Evolutionary conservation across 2,329 filamentous ascomycete species (phyloP), one percentile per base, ranked within the genome.

Genomic region (Ustilaginoidea virens): DNA sequence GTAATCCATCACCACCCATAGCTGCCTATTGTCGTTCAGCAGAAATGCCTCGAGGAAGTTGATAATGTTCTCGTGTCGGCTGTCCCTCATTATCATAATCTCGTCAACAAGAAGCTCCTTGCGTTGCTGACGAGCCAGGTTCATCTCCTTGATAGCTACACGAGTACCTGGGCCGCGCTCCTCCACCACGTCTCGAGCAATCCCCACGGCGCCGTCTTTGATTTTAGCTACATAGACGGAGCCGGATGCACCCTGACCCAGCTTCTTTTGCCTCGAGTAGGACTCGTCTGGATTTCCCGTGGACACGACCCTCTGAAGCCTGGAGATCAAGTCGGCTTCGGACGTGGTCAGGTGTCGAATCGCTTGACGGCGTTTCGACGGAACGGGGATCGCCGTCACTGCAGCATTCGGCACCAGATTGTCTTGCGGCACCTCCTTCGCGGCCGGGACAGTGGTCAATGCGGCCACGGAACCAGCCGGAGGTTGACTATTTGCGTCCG

Each of bases 1-100:
- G 47, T 86, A 98, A 60, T 98, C 90, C 90, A 98, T 93, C 29
- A 98, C 87, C 8, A 98, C 85, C 90, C 90, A 98, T n/a, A 98
- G 69, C 53, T 98, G 90, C 31, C 80, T 71, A 45, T 81, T 85
- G 53, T 90, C 87, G 53, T 94, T 92, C 46, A 90, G 81, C 48
- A 98, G 60, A 64, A 96, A 98, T 3, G 87, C 86, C 44, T 98
- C 90, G 19, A 98, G 61, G 60, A 93, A 98, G 58, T 98, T 98
- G 56, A 98, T 90, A 61, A 98, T 98, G 56, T 98, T 98, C 36
- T 80, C 77, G 54, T 98, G 90, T 51, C 85, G 80, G 63, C 83
- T 93, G 59, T 98, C 90, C 61, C 96, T 94, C 90, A 98, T 98
- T 35, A 98, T 90, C 61, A 98, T 92, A 48, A 98, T 98, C 49